These are phyloP conservation scores for Alternaria viburni DNA, from an alignment of 2,329 filamentous ascomycete species.

Conservation along the genomic window DNA sequence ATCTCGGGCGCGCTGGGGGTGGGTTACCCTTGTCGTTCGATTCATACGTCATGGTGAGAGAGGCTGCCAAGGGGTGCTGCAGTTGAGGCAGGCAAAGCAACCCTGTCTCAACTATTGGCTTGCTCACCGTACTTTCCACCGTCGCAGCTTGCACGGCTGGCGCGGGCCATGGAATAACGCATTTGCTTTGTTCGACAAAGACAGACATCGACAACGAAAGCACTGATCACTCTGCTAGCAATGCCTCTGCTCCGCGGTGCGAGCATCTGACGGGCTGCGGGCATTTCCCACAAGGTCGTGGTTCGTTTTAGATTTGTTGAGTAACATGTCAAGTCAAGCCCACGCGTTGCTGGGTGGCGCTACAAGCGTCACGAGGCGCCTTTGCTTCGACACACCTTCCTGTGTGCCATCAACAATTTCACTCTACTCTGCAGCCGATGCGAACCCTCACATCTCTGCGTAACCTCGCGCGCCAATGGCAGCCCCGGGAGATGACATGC, in stretches of 20 bases:
- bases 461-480: conserved; percentile 20
- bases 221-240: neutral
- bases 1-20: conserved; percentile 5
- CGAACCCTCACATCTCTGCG: conserved; percentile 15
- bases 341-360: conserved; percentile 20
- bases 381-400: neutral
- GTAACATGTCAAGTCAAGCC: conserved; percentile 20
- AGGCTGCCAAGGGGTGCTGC: conserved; percentile 18
- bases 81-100: conserved; percentile 15
- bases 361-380: conserved; percentile 21
- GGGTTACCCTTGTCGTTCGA: conserved; percentile 10
- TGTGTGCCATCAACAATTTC: neutral
- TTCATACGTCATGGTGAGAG: conserved; percentile 22
- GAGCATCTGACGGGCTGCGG: neutral
- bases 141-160: conserved; percentile 1
- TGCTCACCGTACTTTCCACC: conserved; percentile 27
- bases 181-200: conserved; percentile 4
- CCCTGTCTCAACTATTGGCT: conserved; percentile 13
- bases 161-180: neutral
- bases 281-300: neutral
- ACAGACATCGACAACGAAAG: neutral
- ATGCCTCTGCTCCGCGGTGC: neutral
- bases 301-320: conserved; percentile 6
- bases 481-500: conserved; percentile 19
- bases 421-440: neutral